These are phyloP conservation scores for Wickerhamomyces mucosus DNA, from an alignment of 805 yeast species.

Conservation along the genomic window DNA sequence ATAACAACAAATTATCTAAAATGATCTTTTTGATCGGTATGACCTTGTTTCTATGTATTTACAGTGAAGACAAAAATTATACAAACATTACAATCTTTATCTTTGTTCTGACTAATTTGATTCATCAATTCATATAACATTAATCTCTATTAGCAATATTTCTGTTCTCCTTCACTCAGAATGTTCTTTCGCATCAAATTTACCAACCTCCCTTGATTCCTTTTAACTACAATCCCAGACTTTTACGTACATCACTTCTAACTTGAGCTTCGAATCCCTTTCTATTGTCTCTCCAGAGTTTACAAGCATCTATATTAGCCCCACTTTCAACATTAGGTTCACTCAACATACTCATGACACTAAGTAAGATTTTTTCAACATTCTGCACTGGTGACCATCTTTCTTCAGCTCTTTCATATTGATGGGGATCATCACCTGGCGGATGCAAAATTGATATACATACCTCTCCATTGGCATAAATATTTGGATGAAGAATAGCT, in stretches of 20 bases:
- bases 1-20: too few relatives aligned
- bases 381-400: constrained; percentile 98
- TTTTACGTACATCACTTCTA: constrained; percentile 53
- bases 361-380: constrained; percentile 88
- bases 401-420: constrained; percentile 92
- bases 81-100: too few relatives aligned
- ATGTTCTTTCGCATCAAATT: too few relatives aligned
- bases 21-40: too few relatives aligned
- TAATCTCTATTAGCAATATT: too few relatives aligned
- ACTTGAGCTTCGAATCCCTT: constrained; percentile 58
- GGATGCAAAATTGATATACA: constrained; percentile 93
- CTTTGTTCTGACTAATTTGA: too few relatives aligned
- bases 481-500: constrained; percentile 85
- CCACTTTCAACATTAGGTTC: constrained; percentile 96
- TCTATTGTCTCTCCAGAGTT: constrained; percentile 85
- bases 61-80: too few relatives aligned
- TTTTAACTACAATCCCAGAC: constrained; percentile 64
- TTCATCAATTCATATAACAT: too few relatives aligned
- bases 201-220: too few relatives aligned
- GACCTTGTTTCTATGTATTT: too few relatives aligned
- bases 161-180: too few relatives aligned
- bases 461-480: constrained; percentile 90
- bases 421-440: constrained; percentile 95
- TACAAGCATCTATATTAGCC: constrained; percentile 73
- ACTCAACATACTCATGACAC: constrained; percentile 93